Base-by-base conservation (phyloP, 768 basidiomycete species). In the Suillus weaverae region DNA sequence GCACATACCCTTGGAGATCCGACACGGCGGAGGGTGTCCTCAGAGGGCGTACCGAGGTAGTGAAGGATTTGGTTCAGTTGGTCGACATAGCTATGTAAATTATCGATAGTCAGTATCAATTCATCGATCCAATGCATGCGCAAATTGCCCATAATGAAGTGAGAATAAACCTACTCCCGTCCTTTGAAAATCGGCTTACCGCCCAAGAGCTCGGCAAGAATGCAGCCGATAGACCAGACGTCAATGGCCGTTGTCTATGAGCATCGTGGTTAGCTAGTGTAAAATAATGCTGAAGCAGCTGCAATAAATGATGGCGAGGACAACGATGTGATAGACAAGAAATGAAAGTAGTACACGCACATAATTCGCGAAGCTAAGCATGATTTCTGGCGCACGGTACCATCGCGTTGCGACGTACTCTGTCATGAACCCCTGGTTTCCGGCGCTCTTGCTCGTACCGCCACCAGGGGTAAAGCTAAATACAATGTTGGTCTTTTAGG, bases 401-500 rank as follows among this genome's bases (percentile, higher is more conserved):
- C 97, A 99, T 63, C 97, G 85, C 9, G 97, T 99, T n/a, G 97
- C 97, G 38, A 99, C 92, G 76, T 97, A 99, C 79, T 99, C 97
- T 0, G 97, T 99, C 97, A 99, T 98, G 80, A 99, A 98, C 0
- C 97, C 97, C 72, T 90, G 91, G 71, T 92, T 91, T 43, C 89
- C 89, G 26, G 90, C 87, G 1, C 88, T 84, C 68, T 84, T 87
- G 61, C 86, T 89, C 41, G 85, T 86, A 39, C 91, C 90, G 54
- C 89, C 85, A 22, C 90, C 92, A 5, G 94, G 94, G 26, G 90
- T 94, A 77, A 95, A 97, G 3, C 57, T 59, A 13, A 20, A 41
- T 32, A 32, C 0, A 5, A 59, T 26, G 26, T 39, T 13, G 1
- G 57, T 41, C 26, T 11, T 9, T 13, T 1, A 6, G n/a, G 6